phyloP scores from a whole-genome alignment of 2,329 filamentous ascomycete genomes.

The Graphilbum ipis-grandicollis region DNA sequence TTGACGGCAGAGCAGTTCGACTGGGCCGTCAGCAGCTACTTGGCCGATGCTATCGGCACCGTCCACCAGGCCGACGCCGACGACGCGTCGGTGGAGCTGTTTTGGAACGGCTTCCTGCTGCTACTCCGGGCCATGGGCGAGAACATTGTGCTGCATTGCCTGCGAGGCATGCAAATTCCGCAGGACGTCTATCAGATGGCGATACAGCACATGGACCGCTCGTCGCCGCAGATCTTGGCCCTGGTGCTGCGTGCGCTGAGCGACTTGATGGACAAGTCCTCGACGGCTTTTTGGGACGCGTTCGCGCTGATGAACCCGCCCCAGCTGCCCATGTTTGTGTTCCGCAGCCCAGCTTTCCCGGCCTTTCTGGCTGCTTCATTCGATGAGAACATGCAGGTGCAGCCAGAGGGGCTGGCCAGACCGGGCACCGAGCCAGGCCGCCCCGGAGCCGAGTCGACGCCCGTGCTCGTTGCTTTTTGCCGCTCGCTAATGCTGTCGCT shows the following conservation, averaged over 20 bases:
- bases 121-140: constrained; percentile 61
- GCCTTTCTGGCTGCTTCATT: constrained; percentile 44
- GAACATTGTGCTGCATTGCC: constrained; percentile 56
- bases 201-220: constrained; percentile 32
- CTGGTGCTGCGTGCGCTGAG: constrained; percentile 55
- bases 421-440: too few species aligned
- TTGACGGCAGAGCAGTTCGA: constrained; percentile 65
- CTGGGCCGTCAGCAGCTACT: constrained; percentile 63
- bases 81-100: constrained; percentile 39
- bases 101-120: constrained; percentile 63
- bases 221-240: constrained; percentile 41
- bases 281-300: constrained; percentile 74
- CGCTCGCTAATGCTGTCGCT: constrained; percentile 62
- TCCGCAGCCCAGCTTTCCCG: constrained; percentile 51
- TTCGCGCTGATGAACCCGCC: constrained; percentile 67
- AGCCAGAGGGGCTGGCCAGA: too few species aligned
- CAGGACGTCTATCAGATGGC: constrained; percentile 50
- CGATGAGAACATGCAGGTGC: constrained; percentile 26
- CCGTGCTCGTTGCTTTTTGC: constrained; percentile 60
- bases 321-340: constrained; percentile 69
- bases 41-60: constrained; percentile 47
- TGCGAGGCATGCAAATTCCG: constrained; percentile 65
- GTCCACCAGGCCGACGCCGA: constrained; percentile 33
- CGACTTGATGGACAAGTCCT: constrained; percentile 54
- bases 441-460: constrained; percentile 1